Base-by-base conservation (phyloP, 108 stramenopile genomes). In the Pseudonitzschia delicatissima region DNA sequence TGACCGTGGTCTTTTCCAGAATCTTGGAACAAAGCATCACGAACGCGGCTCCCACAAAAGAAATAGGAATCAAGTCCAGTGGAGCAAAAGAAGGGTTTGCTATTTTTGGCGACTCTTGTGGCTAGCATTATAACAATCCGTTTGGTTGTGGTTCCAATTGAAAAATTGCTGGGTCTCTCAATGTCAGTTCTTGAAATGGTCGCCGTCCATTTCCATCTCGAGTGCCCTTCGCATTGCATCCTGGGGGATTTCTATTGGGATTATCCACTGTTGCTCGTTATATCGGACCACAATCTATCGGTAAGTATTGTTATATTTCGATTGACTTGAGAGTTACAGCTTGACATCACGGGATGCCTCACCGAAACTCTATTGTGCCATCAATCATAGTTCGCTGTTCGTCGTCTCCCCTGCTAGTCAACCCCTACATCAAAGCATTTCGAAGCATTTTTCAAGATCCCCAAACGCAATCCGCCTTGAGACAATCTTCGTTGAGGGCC, bases 281-380 rank as follows among this genome's bases (percentile, higher is more conserved):
- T 59, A 47, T 79, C 21, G 72, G 78, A 35, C 72, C 78, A 32
- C 59, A 61, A 6, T 73, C 78, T 48, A 53, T 79, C 33, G 58
- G 73, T 74, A 62, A 59, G 73, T 74, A n/a, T n/a, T n/a, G n/a
- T n/a, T n/a, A n/a, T n/a, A n/a, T n/a, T n/a, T n/a, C n/a, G n/a
- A n/a, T n/a, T n/a, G n/a, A n/a, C n/a, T n/a, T n/a, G n/a, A n/a
- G n/a, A n/a, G n/a, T n/a, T n/a, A n/a, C n/a, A n/a, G n/a, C n/a
- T n/a, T n/a, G n/a, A n/a, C n/a, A n/a, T 39, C 39, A 45, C 27
- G 31, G 4, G 12, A 13, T 37, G 20, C 17, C 20, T 49, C 42
- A 49, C 39, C 39, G 17, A 44, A n/a, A 25, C 15, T 18, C 9
- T 26, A 27, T 32, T 0, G 21, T 27, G 11, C 13, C 13, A 20